These are phyloP conservation scores for Yamadazyma conglobata DNA, from an alignment of 1,139 yeast species.

Conservation along the genomic window DNA sequence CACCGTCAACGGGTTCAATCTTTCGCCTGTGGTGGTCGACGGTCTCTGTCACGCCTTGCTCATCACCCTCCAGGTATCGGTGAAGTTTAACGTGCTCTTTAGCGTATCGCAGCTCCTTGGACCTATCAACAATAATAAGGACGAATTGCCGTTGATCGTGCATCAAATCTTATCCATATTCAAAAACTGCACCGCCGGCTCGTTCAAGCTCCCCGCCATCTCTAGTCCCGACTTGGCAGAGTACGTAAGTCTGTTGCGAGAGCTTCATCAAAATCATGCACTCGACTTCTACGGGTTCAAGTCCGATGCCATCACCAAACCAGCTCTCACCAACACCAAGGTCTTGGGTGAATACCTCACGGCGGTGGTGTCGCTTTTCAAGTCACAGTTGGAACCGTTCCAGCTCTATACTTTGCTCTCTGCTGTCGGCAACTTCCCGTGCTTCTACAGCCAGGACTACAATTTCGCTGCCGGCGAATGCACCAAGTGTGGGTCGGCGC, in stretches of 20 bases:
- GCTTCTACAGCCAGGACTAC: constrained; percentile 34
- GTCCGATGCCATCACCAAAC: constrained; percentile 1
- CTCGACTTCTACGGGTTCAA: background rate
- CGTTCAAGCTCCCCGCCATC: no score
- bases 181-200: background rate
- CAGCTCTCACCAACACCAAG: constrained; percentile 5
- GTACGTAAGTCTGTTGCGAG: no score
- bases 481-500: constrained; percentile 34
- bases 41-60: constrained; percentile 24
- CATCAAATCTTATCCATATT: constrained; percentile 5
- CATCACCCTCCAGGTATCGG: constrained; percentile 20
- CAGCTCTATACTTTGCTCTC: constrained; percentile 29
- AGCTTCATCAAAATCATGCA: background rate
- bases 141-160: constrained; percentile 6
- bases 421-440: constrained; percentile 43
- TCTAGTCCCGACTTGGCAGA: no score
- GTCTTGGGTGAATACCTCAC: constrained; percentile 1
- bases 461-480: constrained; percentile 34
- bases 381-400: background rate
- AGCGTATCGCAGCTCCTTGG: constrained; percentile 7
- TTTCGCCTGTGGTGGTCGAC: constrained; percentile 13
- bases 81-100: constrained; percentile 13
- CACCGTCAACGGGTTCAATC: constrained; percentile 9
- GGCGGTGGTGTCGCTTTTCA: constrained; percentile 10
- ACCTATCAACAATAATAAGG: constrained; percentile 7